Evolutionary conservation across 2,329 filamentous ascomycete genomes (phyloP).

Genomic region (Sclerotinia trifoliorum): DNA sequence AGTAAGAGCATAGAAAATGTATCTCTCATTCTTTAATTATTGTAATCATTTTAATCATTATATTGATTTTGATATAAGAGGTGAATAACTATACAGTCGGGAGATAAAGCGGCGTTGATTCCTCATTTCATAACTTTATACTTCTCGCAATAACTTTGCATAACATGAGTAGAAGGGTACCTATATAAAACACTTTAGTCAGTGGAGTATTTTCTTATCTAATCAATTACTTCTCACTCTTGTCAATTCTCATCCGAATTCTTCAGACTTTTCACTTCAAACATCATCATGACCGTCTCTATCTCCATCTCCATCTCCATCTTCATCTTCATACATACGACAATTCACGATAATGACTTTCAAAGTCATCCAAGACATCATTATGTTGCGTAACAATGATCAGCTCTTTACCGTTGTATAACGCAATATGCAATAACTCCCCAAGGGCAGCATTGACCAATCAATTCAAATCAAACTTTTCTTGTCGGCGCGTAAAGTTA

Average conservation of each 20-base stretch:
- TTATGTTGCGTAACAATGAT: conserved; percentile 4
- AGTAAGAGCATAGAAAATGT: too few relatives aligned
- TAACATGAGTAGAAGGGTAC: too few relatives aligned
- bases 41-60: too few relatives aligned
- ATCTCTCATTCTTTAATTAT: too few relatives aligned
- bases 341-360: neutral
- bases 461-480: conserved; percentile 21
- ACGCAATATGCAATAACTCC: neutral
- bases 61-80: too few relatives aligned
- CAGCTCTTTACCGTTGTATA: neutral
- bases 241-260: too few relatives aligned
- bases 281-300: neutral
- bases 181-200: too few relatives aligned
- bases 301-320: neutral
- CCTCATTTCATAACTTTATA: neutral
- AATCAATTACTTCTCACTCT: neutral
- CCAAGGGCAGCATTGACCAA: conserved; percentile 17
- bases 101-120: neutral
- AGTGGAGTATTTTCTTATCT: neutral
- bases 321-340: neutral
- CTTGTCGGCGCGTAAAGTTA: conserved; percentile 36
- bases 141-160: too few relatives aligned
- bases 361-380: neutral
- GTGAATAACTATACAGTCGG: too few relatives aligned
- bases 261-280: neutral